Evolutionary conservation across 495 filamentous ascomycete species (phyloP), one percentile per base, ranked within the genome.

Genomic region (Penicillium goetzii): DNA sequence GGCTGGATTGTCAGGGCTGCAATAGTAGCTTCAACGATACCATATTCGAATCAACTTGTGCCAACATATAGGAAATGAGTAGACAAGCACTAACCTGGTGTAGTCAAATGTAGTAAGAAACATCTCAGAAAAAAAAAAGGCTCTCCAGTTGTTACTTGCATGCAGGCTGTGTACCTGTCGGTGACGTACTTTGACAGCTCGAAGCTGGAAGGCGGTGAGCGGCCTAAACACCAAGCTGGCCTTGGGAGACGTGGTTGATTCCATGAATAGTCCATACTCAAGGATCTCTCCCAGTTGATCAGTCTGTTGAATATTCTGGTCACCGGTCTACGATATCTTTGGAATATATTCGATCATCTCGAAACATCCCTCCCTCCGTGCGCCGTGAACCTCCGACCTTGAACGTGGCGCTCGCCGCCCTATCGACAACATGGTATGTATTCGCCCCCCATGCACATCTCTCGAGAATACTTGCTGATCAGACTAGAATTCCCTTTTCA

Each of bases 401-500:
- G 15, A 28, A 63, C 45, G 33, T 58, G 54, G 52, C 45, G 54
- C 28, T 41, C 36, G 54, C 58, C 62, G 40, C 58, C 57, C 53
- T 43, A 50, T 53, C 43, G 32, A 58, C 64, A 71, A n/a, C 19
- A 71, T 71, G 69, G 69, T 71, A 61, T 60, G 61, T 19, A 56
- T 11, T 15, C 36, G 50, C 34, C 54, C 9, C 5, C 9, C 17
- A 21, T 28, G 21, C 19, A 19, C 23, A 4, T 8, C 23, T 15
- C 28, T 28, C 3, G 19, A 26, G 23, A 17, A 33, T 14, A 11
- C 33, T 54, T 50, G 33, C 51, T 56, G 36, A 55, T 43, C 30
- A 9, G 6, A 28, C 10, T 38, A 89, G 94, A 97, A 97, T 75
- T 91, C 92, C 17, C 85, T 94, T 63, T 97, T 97, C 85, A 97